Percentiles rank a stretch among this genome's conserved stretches.
Evolutionary conservation across 805 yeast genomes (phyloP).

Genomic region (Nakazawaea sp.): DNA sequence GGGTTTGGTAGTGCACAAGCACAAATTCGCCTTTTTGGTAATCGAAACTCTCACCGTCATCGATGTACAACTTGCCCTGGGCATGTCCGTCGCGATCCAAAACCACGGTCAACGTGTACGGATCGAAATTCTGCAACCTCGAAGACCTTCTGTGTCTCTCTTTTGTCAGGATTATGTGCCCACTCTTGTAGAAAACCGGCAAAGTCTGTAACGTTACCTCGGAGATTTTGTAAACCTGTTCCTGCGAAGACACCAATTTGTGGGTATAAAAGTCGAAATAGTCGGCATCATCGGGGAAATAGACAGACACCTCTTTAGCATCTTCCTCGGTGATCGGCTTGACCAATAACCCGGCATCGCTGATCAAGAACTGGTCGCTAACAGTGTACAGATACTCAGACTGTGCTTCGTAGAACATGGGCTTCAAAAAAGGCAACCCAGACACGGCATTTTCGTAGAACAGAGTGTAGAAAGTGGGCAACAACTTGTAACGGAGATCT

Average conservation of each 20-base stretch:
- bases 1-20: slow-evolving; percentile 34
- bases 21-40: slow-evolving; percentile 45
- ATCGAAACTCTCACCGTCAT: slow-evolving; percentile 75
- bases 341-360: slow-evolving; percentile 62
- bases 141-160: slow-evolving; percentile 78
- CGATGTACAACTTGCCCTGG: slow-evolving; percentile 60
- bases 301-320: slow-evolving; percentile 30
- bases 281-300: slow-evolving; percentile 46
- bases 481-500: slow-evolving; percentile 61
- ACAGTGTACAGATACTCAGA: slow-evolving; percentile 43
- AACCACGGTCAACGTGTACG: slow-evolving; percentile 69
- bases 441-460: slow-evolving; percentile 55
- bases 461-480: slow-evolving; percentile 76
- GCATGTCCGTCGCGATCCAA: slow-evolving; percentile 39
- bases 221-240: slow-evolving; percentile 31
- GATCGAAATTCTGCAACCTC: slow-evolving; percentile 68
- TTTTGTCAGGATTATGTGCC: slow-evolving; percentile 60
- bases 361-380: slow-evolving; percentile 82
- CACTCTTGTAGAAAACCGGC: slow-evolving; percentile 76
- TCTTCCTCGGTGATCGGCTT: slow-evolving; percentile 71
- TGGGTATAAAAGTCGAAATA: slow-evolving; percentile 48
- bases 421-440: slow-evolving; percentile 69
- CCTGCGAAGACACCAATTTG: slow-evolving; percentile 19
- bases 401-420: slow-evolving; percentile 55
- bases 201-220: slow-evolving; percentile 49